A percentile compares a stretch with the other conserved stretches of the same genome.
Evolutionary conservation across 83 land plant species (phyloP).

Genomic region (Thuja plicata): DNA sequence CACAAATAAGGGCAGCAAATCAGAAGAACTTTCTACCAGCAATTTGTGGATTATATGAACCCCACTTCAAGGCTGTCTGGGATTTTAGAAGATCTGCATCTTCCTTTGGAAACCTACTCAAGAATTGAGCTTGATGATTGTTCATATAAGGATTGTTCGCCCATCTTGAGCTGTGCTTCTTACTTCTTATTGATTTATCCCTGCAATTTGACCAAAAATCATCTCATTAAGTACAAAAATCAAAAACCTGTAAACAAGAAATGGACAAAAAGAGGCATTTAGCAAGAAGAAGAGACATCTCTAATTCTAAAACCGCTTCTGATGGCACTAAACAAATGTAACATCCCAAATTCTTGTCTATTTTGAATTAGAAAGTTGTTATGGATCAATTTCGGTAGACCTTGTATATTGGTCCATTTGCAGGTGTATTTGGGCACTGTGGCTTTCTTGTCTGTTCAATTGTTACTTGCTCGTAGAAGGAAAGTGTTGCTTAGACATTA

Average conservation of each 20-base stretch:
- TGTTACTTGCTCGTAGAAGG: too few relatives aligned
- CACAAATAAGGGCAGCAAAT: not conserved
- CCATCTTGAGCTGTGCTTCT: slow-evolving; percentile 10
- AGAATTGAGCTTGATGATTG: not conserved
- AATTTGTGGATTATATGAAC: not conserved
- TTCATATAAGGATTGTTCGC: not conserved
- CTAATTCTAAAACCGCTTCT: not conserved
- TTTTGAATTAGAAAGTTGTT: too few relatives aligned
- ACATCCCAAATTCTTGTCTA: too few relatives aligned
- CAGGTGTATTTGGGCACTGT: too few relatives aligned
- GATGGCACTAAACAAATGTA: not conserved
- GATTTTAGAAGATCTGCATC: not conserved
- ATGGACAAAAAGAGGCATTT: not conserved
- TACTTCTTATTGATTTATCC: not conserved
- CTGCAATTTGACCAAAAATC: not conserved
- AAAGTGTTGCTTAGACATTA: too few relatives aligned
- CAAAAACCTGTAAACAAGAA: not conserved
- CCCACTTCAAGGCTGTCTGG: slow-evolving; percentile 4
- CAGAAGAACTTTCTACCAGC: not conserved
- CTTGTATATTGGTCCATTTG: too few relatives aligned
- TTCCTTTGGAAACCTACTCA: not conserved
- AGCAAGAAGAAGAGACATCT: not conserved
- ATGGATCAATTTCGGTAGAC: too few relatives aligned
- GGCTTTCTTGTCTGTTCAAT: too few relatives aligned
- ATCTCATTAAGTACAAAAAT: not conserved